Evolutionary conservation across 1,284 basidiomycete species (phyloP).

Genomic region (Heliocybe sulcata): DNA sequence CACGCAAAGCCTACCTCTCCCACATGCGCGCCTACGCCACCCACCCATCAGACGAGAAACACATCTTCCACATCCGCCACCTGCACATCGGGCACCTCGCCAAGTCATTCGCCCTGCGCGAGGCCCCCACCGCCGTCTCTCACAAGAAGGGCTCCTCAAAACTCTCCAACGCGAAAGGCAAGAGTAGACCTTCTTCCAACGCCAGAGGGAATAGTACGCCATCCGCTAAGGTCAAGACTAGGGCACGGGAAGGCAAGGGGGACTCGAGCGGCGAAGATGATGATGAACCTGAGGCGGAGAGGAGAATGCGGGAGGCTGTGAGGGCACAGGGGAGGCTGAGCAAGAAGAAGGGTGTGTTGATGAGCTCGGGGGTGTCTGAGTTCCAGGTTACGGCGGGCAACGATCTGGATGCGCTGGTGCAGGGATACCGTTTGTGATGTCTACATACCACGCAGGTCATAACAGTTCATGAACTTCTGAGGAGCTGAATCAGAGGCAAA

Average conservation of each 20-base stretch:
- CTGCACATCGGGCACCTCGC: constrained; percentile 95
- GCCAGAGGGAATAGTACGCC: too few relatives aligned
- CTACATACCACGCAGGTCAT: too few relatives aligned
- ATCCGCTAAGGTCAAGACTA: too few relatives aligned
- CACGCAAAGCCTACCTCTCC: constrained; percentile 84
- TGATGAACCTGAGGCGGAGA: constrained; percentile 59
- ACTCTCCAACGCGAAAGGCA: constrained; percentile 17
- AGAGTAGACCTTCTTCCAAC: constrained; percentile 11
- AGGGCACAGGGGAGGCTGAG: constrained; percentile 77
- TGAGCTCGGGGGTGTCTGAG: constrained; percentile 67
- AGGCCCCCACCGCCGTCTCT: constrained; percentile 75
- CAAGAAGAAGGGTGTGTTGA: constrained; percentile 78
- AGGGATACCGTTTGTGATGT: background rate
- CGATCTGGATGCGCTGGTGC: constrained; percentile 61
- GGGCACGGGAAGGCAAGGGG: too few relatives aligned
- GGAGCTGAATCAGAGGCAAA: too few relatives aligned
- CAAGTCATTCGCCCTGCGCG: constrained; percentile 93
- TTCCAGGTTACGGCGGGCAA: constrained; percentile 76
- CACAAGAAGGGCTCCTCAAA: constrained; percentile 13
- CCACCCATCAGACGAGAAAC: constrained; percentile 91
- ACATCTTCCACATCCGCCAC: constrained; percentile 91
- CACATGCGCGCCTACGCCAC: constrained; percentile 97
- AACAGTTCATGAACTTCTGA: too few relatives aligned
- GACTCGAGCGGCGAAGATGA: constrained; percentile 29
- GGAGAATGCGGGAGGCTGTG: constrained; percentile 84